Evolutionary conservation across 2,329 filamentous ascomycete genomes (phyloP), one percentile per base, ranked within the genome.

Genomic region (Aureobasidium sp.): DNA sequence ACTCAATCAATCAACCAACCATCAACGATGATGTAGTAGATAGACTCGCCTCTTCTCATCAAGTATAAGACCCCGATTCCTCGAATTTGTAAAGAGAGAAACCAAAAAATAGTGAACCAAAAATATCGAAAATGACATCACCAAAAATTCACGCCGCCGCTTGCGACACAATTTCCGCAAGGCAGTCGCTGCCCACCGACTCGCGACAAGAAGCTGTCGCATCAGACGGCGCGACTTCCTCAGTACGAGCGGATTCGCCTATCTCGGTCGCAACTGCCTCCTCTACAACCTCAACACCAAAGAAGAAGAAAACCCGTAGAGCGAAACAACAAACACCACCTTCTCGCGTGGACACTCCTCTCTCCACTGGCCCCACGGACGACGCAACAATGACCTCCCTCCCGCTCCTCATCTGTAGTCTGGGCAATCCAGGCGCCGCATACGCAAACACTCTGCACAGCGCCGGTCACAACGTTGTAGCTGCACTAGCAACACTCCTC

Each of bases 381-480:
- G 41, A 41, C 48, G 34, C 45, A 48, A n/a, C 45, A 32, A 60
- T 60, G 57, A 25, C 48, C 6, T 53, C 48, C 13, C 47, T 61
- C 57, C 75, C 78, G 42, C 84, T 96, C 67, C 84, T 97, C 62
- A 81, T 97, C 69, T 83, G 91, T 77, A 94, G 90, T 65, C 83
- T 99, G 65, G 94, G 94, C 67, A 97, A 97, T 69, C 91, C 89
- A 7, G 79, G 82, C 7, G 78, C 85, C 2, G 72, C 76, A 27
- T 92, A 93, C 74, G 83, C 84, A 66, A 81, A 87, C 65, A 95
- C 90, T 25, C 85, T 93, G 8, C 94, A 97, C 76, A 92, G 87
- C 29, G 91, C 91, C 15, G 94, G 92, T 11, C 93, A 97, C 77
- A 83, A 86, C 61, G 83, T 91, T 49, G 83, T 96, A 66, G 78